phyloP scores from a whole-genome alignment of 73 alveolate genomes.

The Paramecium tetraurelia region DNA sequence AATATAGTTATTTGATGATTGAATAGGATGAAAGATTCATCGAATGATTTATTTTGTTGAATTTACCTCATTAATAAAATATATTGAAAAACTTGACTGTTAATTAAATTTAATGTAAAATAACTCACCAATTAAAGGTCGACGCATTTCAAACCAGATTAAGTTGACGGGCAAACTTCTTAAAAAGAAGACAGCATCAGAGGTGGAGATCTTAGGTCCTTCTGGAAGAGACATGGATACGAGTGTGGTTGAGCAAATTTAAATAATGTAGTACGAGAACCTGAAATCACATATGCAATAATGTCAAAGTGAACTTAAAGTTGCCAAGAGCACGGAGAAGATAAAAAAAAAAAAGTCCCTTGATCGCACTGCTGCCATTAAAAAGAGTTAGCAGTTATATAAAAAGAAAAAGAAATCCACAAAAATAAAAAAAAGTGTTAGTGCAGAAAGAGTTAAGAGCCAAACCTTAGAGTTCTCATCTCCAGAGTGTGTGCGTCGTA shows the following conservation, averaged over 20 bases:
- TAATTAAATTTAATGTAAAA: constrained; percentile 19
- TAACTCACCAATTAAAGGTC: constrained; percentile 44
- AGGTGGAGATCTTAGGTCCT: not conserved
- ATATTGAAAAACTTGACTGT: not conserved
- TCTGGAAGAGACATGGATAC: constrained; percentile 3
- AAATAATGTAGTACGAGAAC: constrained; percentile 11
- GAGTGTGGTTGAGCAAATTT: not conserved
- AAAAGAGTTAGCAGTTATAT: not conserved
- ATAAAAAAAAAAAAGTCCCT: not conserved
- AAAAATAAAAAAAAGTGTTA: constrained; percentile 16
- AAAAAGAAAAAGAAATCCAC: constrained; percentile 1
- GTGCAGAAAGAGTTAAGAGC: constrained; percentile 46
- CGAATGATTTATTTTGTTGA: not conserved
- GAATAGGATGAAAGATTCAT: not conserved
- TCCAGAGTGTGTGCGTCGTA: constrained; percentile 22
- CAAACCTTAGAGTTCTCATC: not conserved
- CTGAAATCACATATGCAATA: constrained; percentile 40
- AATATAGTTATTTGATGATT: too few species aligned
- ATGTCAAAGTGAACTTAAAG: not conserved
- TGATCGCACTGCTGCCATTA: constrained; percentile 16
- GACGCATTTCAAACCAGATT: constrained; percentile 8
- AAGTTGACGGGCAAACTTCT: constrained; percentile 9
- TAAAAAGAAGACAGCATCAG: constrained; percentile 34
- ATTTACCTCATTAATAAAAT: not conserved
- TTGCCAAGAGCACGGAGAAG: not conserved